Conservation (phyloP, 495 filamentous ascomycete species). For the Hypomontagnella submonticulosa region DNA sequence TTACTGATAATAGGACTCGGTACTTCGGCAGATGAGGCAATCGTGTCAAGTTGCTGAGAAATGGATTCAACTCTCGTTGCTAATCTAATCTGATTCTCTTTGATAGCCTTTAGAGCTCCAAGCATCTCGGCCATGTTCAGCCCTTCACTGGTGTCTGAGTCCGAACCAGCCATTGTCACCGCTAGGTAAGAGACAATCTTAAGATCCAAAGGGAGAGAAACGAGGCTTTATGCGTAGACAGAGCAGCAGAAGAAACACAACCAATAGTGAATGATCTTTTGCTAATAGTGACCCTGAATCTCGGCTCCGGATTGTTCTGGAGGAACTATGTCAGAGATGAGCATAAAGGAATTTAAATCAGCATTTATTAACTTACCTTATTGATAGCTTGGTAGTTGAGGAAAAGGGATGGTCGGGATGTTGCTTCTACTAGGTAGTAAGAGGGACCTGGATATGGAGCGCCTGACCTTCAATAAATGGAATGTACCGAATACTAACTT, state of each 20-base stretch:
- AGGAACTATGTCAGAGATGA: no score
- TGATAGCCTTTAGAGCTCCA: slow-evolving; percentile 61
- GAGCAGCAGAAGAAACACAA: slow-evolving; percentile 1
- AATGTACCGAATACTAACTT: slow-evolving; percentile 27
- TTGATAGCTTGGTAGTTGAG: no score
- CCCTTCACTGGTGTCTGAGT: slow-evolving; percentile 29
- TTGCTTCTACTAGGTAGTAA: slow-evolving; percentile 12
- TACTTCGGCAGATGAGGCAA: slow-evolving; percentile 54
- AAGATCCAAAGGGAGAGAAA: slow-evolving; percentile 12
- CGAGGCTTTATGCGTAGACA: slow-evolving; percentile 8
- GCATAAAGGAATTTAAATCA: no score
- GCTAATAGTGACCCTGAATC: slow-evolving; percentile 3
- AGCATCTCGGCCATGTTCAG: slow-evolving; percentile 63
- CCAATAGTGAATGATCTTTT: not conserved
- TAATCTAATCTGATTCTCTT: slow-evolving; percentile 67
- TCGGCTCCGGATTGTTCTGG: slow-evolving; percentile 1
- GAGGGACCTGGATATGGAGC: slow-evolving; percentile 3
- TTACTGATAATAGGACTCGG: slow-evolving; percentile 43
- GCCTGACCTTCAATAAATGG: slow-evolving; percentile 31
- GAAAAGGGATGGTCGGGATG: slow-evolving; percentile 4
- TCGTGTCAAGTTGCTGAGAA: slow-evolving; percentile 70
- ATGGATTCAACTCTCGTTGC: slow-evolving; percentile 72
- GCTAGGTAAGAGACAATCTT: slow-evolving; percentile 11
- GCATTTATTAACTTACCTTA: no score
- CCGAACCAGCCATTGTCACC: slow-evolving; percentile 44